Conservation (phyloP, 148 eudicot genomes). For the Diospyros lotus region DNA sequence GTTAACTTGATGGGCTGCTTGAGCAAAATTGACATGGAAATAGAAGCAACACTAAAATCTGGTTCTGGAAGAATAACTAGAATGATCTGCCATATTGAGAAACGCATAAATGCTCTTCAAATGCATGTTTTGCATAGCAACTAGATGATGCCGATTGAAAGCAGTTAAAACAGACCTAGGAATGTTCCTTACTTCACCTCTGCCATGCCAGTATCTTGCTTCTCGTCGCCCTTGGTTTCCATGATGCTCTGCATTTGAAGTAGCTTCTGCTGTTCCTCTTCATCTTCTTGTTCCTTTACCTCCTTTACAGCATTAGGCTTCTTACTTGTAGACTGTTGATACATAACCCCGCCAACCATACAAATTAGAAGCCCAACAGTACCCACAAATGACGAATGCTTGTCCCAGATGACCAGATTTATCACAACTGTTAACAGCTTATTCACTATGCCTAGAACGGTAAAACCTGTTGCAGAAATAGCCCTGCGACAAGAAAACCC, state of each 20-base stretch:
- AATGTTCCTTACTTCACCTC: constrained; percentile 30
- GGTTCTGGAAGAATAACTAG: no score
- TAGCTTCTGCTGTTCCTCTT: constrained; percentile 66
- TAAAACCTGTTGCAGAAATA: constrained; percentile 93
- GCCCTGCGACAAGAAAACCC: constrained; percentile 95
- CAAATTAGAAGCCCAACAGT: constrained; percentile 88
- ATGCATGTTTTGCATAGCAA: no score
- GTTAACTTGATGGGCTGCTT: no score
- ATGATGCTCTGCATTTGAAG: constrained; percentile 62
- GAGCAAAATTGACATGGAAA: no score
- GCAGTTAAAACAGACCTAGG: no score
- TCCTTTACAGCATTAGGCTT: constrained; percentile 53
- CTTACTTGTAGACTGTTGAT: constrained; percentile 72
- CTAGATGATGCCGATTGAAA: not conserved
- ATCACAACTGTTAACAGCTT: constrained; percentile 86
- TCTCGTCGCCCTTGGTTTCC: constrained; percentile 24
- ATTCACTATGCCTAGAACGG: constrained; percentile 94
- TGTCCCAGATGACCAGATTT: constrained; percentile 86
- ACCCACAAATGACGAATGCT: constrained; percentile 81
- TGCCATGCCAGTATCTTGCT: constrained; percentile 27
- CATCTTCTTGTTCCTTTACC: constrained; percentile 33
- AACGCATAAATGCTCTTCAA: no score
- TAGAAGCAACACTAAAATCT: no score
- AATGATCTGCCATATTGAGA: no score
- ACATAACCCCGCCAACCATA: constrained; percentile 87